Conservation (phyloP, 352 stramenopile genomes). For the Phytopythium boreale region DNA sequence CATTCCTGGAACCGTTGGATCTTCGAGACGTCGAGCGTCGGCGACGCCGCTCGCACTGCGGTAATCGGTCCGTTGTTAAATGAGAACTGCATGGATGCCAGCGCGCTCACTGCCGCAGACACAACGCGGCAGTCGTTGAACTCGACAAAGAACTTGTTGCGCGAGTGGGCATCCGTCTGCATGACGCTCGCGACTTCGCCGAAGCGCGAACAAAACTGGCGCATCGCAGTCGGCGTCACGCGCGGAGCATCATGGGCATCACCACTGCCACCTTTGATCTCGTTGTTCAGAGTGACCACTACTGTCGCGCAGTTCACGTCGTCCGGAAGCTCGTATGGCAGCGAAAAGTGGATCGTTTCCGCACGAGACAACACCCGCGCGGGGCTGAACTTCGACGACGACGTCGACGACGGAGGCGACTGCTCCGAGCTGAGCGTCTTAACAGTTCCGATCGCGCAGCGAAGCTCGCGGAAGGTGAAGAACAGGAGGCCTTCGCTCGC, state of each 20-base stretch:
- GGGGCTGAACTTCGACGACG: background rate
- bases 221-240: conserved; percentile 24
- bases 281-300: conserved; percentile 32
- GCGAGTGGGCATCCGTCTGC: conserved; percentile 35
- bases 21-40: conserved; percentile 57
- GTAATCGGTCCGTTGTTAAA: conserved; percentile 29
- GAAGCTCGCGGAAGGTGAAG: conserved; percentile 73
- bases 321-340: conserved; percentile 66
- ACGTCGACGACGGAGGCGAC: background rate
- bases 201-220: conserved; percentile 61
- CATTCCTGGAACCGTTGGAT: conserved; percentile 63
- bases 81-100: conserved; percentile 16
- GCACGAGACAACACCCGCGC: background rate
- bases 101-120: conserved; percentile 28
- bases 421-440: conserved; percentile 15
- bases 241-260: conserved; percentile 7
- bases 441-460: conserved; percentile 53
- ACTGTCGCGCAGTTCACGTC: conserved; percentile 65
- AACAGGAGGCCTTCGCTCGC: conserved; percentile 56
- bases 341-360: conserved; percentile 51
- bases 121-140: conserved; percentile 71
- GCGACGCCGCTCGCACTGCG: conserved; percentile 43
- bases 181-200: conserved; percentile 74
- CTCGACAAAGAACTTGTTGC: conserved; percentile 62
- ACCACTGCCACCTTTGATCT: background rate